Base-by-base conservation (phyloP, 768 basidiomycete genomes). In the Mycena galopus region DNA sequence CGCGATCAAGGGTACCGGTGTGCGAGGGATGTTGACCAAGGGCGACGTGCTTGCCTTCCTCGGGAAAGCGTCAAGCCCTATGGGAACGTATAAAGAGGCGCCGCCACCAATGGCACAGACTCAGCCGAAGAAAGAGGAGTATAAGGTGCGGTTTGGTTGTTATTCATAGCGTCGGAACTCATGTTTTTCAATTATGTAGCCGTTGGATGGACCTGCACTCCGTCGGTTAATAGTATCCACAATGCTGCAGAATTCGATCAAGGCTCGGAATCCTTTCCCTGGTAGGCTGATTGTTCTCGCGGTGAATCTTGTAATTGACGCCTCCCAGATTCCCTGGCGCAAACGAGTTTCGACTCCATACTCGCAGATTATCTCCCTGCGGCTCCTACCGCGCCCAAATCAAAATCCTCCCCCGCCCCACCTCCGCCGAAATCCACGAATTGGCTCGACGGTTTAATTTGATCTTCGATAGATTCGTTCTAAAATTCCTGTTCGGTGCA, bases 1-100 rank as follows among this genome's bases (percentile, higher is more conserved):
- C 62, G 84, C 86, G 66, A 94, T 99, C 79, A 93, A 92, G 73
- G 96, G 94, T 8, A 97, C 96, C 3, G 97, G 97, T 59, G 86
- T 94, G 63, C 88, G 94, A 42, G 97, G 98, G 17, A 97, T 96
- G 93, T 81, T 99, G 71, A 99, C 97, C 58, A 98, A 98, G 81
- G 98, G 98, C 14, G 97, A 99, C 79, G 92, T 99, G 1, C 87
- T 99, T 32, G 85, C 95, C 3, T 92, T 90, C 82, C 86, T 98
- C 7, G 97, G 97, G 23, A 92, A 92, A 81, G 94, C 96, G 23
- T 92, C 92, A 14, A 86, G 87, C 39, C 94, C 96, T 0, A 85
- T 87, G 23, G 96, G 95, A 42, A 93, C 94, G 3, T 94, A 87
- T 82, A 92, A 92, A 79, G 86, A 86, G 74, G 4, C 77, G 44